A percentile compares a stretch with the other conserved stretches of the same genome.
Conservation (phyloP, 2,329 filamentous ascomycete genomes). For the Didymella keratinophila region DNA sequence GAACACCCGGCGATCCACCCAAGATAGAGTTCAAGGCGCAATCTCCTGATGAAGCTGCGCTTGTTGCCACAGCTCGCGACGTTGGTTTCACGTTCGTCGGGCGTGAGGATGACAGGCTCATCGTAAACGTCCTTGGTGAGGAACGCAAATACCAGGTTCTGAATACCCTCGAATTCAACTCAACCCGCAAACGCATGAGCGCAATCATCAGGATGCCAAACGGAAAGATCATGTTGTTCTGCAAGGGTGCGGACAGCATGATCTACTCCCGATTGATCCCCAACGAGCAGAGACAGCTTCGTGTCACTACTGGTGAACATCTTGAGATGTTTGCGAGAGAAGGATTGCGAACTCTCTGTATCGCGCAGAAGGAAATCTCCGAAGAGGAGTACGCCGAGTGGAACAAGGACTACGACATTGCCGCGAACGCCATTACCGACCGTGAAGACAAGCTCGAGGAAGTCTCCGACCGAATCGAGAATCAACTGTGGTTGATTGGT, state of each 20-base stretch:
- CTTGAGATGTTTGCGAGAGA: conserved; percentile 97
- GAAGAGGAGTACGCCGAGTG: conserved; percentile 86
- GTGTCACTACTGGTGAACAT: conserved; percentile 86
- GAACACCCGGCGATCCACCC: conserved; percentile 85
- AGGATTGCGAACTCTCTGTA: conserved; percentile 91
- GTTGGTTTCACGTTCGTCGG: conserved; percentile 94
- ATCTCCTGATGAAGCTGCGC: conserved; percentile 92
- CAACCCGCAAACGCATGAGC: conserved; percentile 95
- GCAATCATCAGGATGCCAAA: conserved; percentile 95
- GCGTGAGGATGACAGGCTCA: conserved; percentile 78
- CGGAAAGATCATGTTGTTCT: conserved; percentile 87
- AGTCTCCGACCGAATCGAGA: conserved; percentile 89
- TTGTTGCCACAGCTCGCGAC: conserved; percentile 93
- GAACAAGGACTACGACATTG: conserved; percentile 86
- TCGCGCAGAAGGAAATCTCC: conserved; percentile 80
- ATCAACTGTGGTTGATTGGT: conserved; percentile 84
- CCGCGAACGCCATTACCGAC: conserved; percentile 81
- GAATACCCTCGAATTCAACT: conserved; percentile 98
- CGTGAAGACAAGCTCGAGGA: conserved; percentile 93
- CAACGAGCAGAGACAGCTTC: conserved; percentile 85
- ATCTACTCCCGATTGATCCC: conserved; percentile 90
- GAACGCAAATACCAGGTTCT: conserved; percentile 86
- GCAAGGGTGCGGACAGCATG: conserved; percentile 96
- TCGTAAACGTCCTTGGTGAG: conserved; percentile 85
- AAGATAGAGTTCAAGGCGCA: conserved; percentile 96